A percentile compares a stretch with the other conserved stretches of the same genome.
Conservation (phyloP, 2,329 filamentous ascomycete species). For the Xylariaceae sp. region DNA sequence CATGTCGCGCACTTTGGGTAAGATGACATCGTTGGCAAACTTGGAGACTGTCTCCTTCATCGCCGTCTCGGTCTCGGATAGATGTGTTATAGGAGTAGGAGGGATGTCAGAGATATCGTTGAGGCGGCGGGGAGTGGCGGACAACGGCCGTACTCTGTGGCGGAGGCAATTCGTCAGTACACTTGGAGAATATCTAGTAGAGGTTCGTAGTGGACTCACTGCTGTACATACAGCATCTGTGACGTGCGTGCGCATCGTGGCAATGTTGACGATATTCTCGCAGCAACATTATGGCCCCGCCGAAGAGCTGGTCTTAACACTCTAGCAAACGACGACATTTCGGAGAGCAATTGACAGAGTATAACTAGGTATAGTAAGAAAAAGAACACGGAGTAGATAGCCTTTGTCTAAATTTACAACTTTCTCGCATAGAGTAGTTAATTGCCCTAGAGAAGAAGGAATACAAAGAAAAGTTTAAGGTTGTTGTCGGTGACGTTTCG, state of each 20-base stretch:
- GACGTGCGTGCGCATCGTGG: conserved; percentile 38
- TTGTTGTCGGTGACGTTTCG: conserved; percentile 15
- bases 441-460: not conserved
- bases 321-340: conserved; percentile 58
- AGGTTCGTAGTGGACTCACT: conserved; percentile 38
- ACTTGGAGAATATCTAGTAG: conserved; percentile 5
- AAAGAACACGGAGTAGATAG: not conserved
- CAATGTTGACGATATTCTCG: conserved; percentile 38
- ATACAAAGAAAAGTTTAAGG: not conserved
- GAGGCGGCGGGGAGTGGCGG: conserved; percentile 63
- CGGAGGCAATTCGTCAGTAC: not conserved
- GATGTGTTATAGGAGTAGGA: conserved; percentile 90
- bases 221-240: conserved; percentile 40
- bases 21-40: conserved; percentile 87
- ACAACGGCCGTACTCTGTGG: conserved; percentile 53
- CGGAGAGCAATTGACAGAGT: conserved; percentile 10
- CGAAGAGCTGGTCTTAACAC: conserved; percentile 59
- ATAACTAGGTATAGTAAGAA: not conserved
- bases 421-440: not conserved
- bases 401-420: not conserved
- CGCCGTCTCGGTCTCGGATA: conserved; percentile 86
- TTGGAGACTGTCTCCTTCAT: conserved; percentile 91
- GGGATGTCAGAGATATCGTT: conserved; percentile 77
- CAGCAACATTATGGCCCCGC: conserved; percentile 48
- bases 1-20: conserved; percentile 94